These are phyloP conservation scores for Suhomyces sp. DNA, from an alignment of 805 yeast species.

Conservation along the genomic window DNA sequence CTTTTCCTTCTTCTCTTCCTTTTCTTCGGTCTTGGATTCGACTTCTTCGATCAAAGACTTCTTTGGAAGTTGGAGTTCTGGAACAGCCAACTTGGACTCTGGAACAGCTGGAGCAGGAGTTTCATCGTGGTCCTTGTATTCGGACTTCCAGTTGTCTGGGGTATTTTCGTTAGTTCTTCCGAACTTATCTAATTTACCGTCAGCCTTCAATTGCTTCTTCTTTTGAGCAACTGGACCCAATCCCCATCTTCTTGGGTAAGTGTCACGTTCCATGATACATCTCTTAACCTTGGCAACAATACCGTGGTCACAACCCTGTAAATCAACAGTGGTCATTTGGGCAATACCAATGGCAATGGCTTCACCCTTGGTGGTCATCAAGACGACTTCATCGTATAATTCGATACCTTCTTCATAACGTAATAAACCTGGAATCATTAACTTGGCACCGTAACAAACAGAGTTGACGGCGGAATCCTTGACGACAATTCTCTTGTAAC, in stretches of 20 bases:
- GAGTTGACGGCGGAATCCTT: slow-evolving; percentile 94
- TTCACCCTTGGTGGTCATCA: slow-evolving; percentile 98
- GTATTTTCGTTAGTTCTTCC: slow-evolving; percentile 94
- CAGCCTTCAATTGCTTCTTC: slow-evolving; percentile 97
- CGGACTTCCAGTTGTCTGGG: slow-evolving; percentile 87
- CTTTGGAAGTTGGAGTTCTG: slow-evolving; percentile 47
- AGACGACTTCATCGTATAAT: slow-evolving; percentile 94
- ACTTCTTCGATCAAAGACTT: slow-evolving; percentile 50
- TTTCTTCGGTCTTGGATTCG: slow-evolving; percentile 22
- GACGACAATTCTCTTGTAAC: slow-evolving; percentile 96
- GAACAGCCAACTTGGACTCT: slow-evolving; percentile 50
- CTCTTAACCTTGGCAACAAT: slow-evolving; percentile 98
- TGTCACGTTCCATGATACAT: slow-evolving; percentile 99
- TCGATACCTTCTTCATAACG: slow-evolving; percentile 98
- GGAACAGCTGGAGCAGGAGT: slow-evolving; percentile 60
- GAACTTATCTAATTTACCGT: slow-evolving; percentile 93
- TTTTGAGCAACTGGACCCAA: slow-evolving; percentile 97
- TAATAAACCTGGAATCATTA: slow-evolving; percentile 97
- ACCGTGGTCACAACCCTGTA: slow-evolving; percentile 97
- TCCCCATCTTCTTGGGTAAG: slow-evolving; percentile 99
- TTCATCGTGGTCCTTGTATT: slow-evolving; percentile 69
- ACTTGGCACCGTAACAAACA: slow-evolving; percentile 97
- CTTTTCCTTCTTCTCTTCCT: slow-evolving; percentile 29
- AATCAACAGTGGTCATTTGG: slow-evolving; percentile 97
- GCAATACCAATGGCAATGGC: slow-evolving; percentile 98